phyloP scores from a whole-genome alignment of 768 basidiomycete genomes.

The Chalciporus sphaerocephalus region DNA sequence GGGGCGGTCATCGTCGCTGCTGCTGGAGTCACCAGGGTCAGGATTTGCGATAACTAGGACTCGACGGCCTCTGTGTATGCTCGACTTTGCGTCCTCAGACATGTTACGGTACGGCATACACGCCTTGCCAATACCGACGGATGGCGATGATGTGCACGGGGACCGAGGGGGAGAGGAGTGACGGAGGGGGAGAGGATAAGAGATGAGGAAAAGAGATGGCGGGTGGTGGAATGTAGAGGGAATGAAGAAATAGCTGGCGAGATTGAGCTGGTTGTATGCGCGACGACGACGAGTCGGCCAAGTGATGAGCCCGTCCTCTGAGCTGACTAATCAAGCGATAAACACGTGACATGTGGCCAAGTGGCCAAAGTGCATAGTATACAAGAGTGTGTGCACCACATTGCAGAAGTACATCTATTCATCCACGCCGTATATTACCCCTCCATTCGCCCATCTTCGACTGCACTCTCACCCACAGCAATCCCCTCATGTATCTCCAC shows the following conservation, averaged over 20 bases:
- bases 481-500: slow-evolving; percentile 29
- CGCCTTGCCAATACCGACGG: slow-evolving; percentile 28
- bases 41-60: slow-evolving; percentile 62
- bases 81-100: slow-evolving; percentile 57
- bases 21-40: slow-evolving; percentile 44
- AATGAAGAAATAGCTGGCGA: slow-evolving; percentile 14
- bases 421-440: slow-evolving; percentile 16
- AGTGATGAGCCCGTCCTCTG: slow-evolving; percentile 25
- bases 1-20: slow-evolving; percentile 35
- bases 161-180: not conserved
- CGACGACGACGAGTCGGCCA: slow-evolving; percentile 19
- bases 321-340: slow-evolving; percentile 28
- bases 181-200: not conserved
- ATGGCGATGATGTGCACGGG: slow-evolving; percentile 10
- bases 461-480: slow-evolving; percentile 8
- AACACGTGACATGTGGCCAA: not conserved
- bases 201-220: not conserved
- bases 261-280: slow-evolving; percentile 27
- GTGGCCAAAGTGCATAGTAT: too few species aligned
- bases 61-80: slow-evolving; percentile 32
- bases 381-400: not conserved
- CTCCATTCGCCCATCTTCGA: slow-evolving; percentile 21
- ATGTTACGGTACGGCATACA: slow-evolving; percentile 39
- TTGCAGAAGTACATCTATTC: slow-evolving; percentile 1
- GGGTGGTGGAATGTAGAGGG: not conserved